phyloP scores from a whole-genome alignment of 208 protist genomes.

The Histomonas meleagridis region DNA sequence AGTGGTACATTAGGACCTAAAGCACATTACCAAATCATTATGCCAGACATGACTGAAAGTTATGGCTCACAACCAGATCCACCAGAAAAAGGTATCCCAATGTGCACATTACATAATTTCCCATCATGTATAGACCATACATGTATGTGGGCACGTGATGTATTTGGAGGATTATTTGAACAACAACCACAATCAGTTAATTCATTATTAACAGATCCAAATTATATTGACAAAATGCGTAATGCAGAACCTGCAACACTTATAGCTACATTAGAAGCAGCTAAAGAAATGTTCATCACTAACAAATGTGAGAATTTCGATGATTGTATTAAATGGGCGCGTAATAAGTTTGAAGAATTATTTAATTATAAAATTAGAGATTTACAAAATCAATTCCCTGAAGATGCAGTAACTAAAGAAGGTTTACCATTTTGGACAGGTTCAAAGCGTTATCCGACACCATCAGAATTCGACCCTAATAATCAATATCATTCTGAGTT shows the following conservation, averaged over 20 bases:
- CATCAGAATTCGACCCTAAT: slow-evolving; percentile 8
- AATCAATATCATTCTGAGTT: slow-evolving; percentile 38
- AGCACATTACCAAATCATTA: slow-evolving; percentile 79
- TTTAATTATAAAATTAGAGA: slow-evolving; percentile 83
- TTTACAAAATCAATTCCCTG: slow-evolving; percentile 88
- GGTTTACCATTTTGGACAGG: slow-evolving; percentile 38
- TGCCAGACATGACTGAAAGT: slow-evolving; percentile 88
- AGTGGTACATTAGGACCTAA: slow-evolving; percentile 95
- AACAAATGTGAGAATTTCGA: slow-evolving; percentile 64
- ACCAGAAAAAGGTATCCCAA: slow-evolving; percentile 89
- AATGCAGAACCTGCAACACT: slow-evolving; percentile 62
- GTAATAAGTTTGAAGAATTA: slow-evolving; percentile 75
- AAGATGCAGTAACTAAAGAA: slow-evolving; percentile 70
- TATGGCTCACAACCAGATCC: slow-evolving; percentile 84
- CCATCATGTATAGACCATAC: slow-evolving; percentile 69
- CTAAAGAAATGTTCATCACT: slow-evolving; percentile 60
- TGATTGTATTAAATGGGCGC: slow-evolving; percentile 80
- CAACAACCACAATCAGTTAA: neutral
- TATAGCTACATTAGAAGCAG: slow-evolving; percentile 57
- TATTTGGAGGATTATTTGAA: slow-evolving; percentile 65
- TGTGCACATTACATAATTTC: slow-evolving; percentile 99
- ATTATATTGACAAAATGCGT: slow-evolving; percentile 49
- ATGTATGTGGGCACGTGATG: slow-evolving; percentile 56
- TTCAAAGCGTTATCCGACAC: slow-evolving; percentile 41
- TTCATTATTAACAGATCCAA: neutral